phyloP scores from a whole-genome alignment of 768 basidiomycete genomes.

The Lactifluus piperatus region DNA sequence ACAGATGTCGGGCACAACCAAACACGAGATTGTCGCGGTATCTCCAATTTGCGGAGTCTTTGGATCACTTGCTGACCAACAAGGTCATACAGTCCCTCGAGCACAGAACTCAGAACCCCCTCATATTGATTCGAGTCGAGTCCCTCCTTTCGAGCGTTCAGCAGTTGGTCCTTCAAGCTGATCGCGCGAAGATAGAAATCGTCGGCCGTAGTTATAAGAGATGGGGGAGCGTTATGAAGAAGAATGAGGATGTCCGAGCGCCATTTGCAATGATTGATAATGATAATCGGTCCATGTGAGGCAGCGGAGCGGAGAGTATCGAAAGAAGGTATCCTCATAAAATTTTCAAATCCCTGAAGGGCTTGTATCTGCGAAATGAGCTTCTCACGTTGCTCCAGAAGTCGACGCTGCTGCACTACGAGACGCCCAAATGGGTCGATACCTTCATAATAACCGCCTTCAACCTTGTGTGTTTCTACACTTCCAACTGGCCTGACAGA shows the following conservation, averaged over 20 bases:
- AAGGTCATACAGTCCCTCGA: not conserved
- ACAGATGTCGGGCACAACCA: no score
- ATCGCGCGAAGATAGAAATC: not conserved
- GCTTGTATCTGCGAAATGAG: not conserved
- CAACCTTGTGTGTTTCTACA: not conserved
- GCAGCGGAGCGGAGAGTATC: not conserved
- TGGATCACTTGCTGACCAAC: conserved; percentile 5
- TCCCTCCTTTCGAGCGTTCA: not conserved
- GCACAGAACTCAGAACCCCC: not conserved
- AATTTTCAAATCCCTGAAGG: not conserved
- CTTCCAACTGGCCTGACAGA: not conserved
- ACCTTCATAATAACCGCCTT: not conserved
- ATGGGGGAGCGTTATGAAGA: conserved; percentile 42
- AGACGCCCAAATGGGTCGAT: not conserved
- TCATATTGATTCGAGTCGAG: not conserved
- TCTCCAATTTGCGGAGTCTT: not conserved
- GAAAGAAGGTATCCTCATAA: not conserved
- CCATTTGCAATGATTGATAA: not conserved
- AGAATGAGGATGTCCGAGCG: not conserved
- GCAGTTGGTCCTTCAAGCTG: not conserved
- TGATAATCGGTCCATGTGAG: not conserved
- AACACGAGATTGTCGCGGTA: not conserved
- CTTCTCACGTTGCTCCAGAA: not conserved
- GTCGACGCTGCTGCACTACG: not conserved
- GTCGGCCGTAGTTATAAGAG: conserved; percentile 23